phyloP scores from a whole-genome alignment of 2,329 filamentous ascomycete species.

The Colletotrichum agaves region DNA sequence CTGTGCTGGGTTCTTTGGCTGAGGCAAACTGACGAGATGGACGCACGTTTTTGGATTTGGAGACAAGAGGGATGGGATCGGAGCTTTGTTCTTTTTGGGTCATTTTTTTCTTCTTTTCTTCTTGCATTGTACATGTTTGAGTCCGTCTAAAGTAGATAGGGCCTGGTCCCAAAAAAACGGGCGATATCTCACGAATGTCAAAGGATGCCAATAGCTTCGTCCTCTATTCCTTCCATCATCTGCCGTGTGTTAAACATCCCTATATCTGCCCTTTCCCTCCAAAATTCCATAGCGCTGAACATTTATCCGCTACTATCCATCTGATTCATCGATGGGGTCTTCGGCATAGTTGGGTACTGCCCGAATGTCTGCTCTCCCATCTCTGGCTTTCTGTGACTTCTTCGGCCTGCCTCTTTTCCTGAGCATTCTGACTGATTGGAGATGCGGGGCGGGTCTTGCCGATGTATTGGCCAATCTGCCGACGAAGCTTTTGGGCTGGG shows the following conservation, averaged over 20 bases:
- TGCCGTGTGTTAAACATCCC: neutral
- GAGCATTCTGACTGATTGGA: neutral
- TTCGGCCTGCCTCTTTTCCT: constrained; percentile 10
- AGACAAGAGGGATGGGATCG: neutral
- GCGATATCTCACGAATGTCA: constrained; percentile 34
- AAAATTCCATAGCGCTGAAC: neutral
- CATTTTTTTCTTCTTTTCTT: neutral
- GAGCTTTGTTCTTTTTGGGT: constrained; percentile 5
- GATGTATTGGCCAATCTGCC: constrained; percentile 19
- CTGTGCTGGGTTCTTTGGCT: constrained; percentile 24
- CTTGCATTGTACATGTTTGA: constrained; percentile 22
- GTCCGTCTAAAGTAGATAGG: constrained; percentile 21
- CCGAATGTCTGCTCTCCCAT: constrained; percentile 32
- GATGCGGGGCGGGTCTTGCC: neutral
- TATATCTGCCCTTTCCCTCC: neutral
- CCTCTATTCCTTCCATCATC: neutral
- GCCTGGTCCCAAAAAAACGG: constrained; percentile 28
- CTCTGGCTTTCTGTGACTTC: constrained; percentile 7
- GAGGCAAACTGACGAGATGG: constrained; percentile 1
- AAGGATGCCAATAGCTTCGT: constrained; percentile 12
- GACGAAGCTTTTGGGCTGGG: constrained; percentile 34
- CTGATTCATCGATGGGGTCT: constrained; percentile 37
- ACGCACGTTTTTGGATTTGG: neutral
- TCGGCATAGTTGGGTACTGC: constrained; percentile 30
- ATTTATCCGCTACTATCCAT: constrained; percentile 1